Base-by-base conservation (phyloP, 495 filamentous ascomycete genomes). In the Lasiosphaeriaceae sp. region DNA sequence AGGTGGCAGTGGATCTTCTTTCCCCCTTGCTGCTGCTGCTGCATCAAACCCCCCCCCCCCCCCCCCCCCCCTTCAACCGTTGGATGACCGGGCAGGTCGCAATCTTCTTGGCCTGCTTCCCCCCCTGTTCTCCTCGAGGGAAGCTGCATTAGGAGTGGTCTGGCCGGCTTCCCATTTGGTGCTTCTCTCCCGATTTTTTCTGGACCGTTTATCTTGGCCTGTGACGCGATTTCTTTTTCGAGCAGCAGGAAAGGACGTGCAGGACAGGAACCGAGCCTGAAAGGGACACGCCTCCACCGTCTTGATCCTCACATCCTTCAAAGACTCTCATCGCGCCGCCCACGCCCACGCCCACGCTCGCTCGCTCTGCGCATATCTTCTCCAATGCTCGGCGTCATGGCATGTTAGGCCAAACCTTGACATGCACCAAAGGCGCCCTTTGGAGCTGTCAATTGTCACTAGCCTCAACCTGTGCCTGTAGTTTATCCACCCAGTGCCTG, bases 391-490 rank as follows among this genome's bases (percentile, higher is more conserved):
- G 22, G 26, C 48, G 26, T 50, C 48, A 46, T 17, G 52, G 24
- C 20, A 47, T 47, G 35, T 22, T 50, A 31, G 44, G 48, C 41
- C 26, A 37, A 57, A 52, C 47, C 49, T 51, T 57, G 37, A 57
- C 39, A 31, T 50, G 55, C 55, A 37, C 47, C 29, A 51, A 37
- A 35, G 47, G 19, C 20, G 17, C 23, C 34, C 11, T 23, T 45
- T 53, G 11, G 44, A 55, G 43, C 53, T 48, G 53, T 48, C 43
- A 37, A 22, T 17, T 24, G 37, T 17, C 31, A 19, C 50, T 41
- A 39, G 34, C 50, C n/a, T n/a, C 48, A 17, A 47, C 17, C 21
- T 22, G n/a, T 21, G 22, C 6, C 19, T 31, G 31, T 31, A 49
- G 21, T 49, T 29, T 14, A 29, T 48, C 46, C 26, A 31, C 26